Conservation (phyloP, 768 basidiomycete genomes). For the Cantharellus cinnabarinus region DNA sequence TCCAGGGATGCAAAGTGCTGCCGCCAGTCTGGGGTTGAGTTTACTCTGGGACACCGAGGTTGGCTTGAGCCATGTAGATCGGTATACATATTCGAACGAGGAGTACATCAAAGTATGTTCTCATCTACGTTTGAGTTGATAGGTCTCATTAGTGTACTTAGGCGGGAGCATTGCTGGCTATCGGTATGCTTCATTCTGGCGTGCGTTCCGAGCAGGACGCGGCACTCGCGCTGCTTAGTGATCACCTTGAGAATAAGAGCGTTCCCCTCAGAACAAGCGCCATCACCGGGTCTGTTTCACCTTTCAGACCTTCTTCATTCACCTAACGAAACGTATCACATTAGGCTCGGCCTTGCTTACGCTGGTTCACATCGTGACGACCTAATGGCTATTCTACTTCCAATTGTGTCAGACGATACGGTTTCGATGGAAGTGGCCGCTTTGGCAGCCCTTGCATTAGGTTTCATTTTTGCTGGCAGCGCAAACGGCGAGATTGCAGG, state of each 20-base stretch:
- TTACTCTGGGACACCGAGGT: constrained; percentile 92
- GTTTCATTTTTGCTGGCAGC: constrained; percentile 90
- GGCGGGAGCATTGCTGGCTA: constrained; percentile 89
- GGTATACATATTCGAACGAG: constrained; percentile 89
- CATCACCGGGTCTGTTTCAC: constrained; percentile 38
- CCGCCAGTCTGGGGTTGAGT: constrained; percentile 86
- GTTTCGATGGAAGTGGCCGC: constrained; percentile 77
- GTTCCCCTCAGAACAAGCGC: constrained; percentile 68
- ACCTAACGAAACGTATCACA: neutral
- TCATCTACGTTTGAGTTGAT: neutral
- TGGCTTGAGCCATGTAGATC: constrained; percentile 87
- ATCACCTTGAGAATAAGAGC: constrained; percentile 76
- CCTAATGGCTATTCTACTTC: constrained; percentile 53
- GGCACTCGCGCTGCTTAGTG: constrained; percentile 72
- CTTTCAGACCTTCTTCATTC: neutral
- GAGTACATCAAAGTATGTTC: constrained; percentile 72
- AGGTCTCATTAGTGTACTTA: constrained; percentile 11
- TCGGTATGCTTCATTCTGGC: constrained; percentile 74
- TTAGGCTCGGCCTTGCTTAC: constrained; percentile 75
- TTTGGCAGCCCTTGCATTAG: constrained; percentile 70
- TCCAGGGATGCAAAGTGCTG: constrained; percentile 85
- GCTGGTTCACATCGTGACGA: constrained; percentile 86
- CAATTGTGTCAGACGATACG: constrained; percentile 60
- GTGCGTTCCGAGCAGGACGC: constrained; percentile 87
- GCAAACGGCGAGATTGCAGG: constrained; percentile 83